Percentiles rank a stretch among this genome's conserved stretches.
These are phyloP conservation scores for Hericium rajendrae DNA, from an alignment of 768 basidiomycete species.

Conservation along the genomic window DNA sequence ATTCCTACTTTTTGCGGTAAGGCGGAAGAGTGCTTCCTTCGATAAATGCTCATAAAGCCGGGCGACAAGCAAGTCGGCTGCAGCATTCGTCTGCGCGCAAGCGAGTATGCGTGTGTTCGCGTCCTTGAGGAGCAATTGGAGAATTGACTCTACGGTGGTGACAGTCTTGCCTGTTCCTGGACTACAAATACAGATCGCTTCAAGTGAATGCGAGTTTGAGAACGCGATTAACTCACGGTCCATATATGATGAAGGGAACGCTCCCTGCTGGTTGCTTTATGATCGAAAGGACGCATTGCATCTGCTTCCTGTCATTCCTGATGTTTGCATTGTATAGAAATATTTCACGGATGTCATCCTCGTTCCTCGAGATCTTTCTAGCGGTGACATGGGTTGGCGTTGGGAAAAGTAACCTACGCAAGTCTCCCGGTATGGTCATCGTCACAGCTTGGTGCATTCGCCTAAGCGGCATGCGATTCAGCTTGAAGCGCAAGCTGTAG, in stretches of 20 bases:
- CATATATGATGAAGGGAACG: constrained; percentile 50
- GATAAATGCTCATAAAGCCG: constrained; percentile 16
- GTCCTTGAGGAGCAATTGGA: constrained; percentile 21
- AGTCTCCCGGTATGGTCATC: not conserved
- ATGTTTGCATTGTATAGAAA: not conserved
- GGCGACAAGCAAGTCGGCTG: constrained; percentile 25
- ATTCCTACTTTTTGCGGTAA: constrained; percentile 40
- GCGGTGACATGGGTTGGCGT: not conserved
- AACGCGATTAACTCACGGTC: constrained; percentile 35
- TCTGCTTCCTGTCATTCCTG: constrained; percentile 21
- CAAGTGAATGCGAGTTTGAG: not conserved
- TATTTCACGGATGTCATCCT: constrained; percentile 8
- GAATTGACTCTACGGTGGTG: constrained; percentile 28
- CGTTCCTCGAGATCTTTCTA: constrained; percentile 24
- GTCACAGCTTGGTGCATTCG: not conserved
- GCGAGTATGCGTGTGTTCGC: constrained; percentile 20
- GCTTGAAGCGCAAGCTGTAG: not conserved
- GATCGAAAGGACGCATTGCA: constrained; percentile 40
- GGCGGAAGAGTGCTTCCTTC: constrained; percentile 35
- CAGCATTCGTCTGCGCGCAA: constrained; percentile 29
- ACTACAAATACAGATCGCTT: constrained; percentile 11
- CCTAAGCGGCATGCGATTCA: not conserved
- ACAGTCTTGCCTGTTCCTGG: constrained; percentile 34
- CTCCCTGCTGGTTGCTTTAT: constrained; percentile 33
- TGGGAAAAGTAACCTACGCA: not conserved